A percentile compares a stretch with the other conserved stretches of the same genome.
Evolutionary conservation across 768 basidiomycete genomes (phyloP).

Genomic region (Pholiota microspora): DNA sequence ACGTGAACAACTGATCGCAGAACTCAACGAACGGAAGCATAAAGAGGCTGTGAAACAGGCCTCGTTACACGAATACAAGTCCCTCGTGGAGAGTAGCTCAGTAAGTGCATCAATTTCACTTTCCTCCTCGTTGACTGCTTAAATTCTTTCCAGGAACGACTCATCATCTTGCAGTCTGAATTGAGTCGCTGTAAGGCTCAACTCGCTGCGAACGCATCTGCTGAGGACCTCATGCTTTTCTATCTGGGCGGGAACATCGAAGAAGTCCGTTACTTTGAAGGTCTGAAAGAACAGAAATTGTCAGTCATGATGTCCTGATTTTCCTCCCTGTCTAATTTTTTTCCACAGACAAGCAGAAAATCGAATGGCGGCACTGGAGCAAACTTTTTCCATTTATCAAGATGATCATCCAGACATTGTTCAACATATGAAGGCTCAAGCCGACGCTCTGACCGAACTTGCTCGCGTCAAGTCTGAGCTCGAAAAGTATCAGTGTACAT

Average conservation of each 20-base stretch:
- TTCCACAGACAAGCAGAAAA: slow-evolving; percentile 49
- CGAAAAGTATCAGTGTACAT: slow-evolving; percentile 58
- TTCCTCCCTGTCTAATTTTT: not conserved
- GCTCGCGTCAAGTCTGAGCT: slow-evolving; percentile 45
- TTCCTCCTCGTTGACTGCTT: no score
- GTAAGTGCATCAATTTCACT: no score
- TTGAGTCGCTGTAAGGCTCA: slow-evolving; percentile 67
- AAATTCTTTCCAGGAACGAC: slow-evolving; percentile 64
- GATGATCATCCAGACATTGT: slow-evolving; percentile 52
- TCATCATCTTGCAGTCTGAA: slow-evolving; percentile 70
- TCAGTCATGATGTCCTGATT: slow-evolving; percentile 30
- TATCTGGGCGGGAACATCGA: slow-evolving; percentile 57
- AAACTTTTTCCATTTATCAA: slow-evolving; percentile 46
- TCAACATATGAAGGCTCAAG: slow-evolving; percentile 47
- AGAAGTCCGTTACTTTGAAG: slow-evolving; percentile 47
- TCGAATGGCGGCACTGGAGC: slow-evolving; percentile 49
- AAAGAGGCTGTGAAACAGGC: slow-evolving; percentile 58
- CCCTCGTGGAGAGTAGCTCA: slow-evolving; percentile 59
- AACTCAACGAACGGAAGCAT: slow-evolving; percentile 66
- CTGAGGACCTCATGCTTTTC: slow-evolving; percentile 72
- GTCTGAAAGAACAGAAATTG: slow-evolving; percentile 54
- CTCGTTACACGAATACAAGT: slow-evolving; percentile 63
- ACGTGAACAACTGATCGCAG: slow-evolving; percentile 64
- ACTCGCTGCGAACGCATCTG: slow-evolving; percentile 71
- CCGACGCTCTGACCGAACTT: slow-evolving; percentile 49